A percentile compares a stretch with the other conserved stretches of the same genome.
Conservation (phyloP, 2,329 filamentous ascomycete species). For the Beauveria bassiana region DNA sequence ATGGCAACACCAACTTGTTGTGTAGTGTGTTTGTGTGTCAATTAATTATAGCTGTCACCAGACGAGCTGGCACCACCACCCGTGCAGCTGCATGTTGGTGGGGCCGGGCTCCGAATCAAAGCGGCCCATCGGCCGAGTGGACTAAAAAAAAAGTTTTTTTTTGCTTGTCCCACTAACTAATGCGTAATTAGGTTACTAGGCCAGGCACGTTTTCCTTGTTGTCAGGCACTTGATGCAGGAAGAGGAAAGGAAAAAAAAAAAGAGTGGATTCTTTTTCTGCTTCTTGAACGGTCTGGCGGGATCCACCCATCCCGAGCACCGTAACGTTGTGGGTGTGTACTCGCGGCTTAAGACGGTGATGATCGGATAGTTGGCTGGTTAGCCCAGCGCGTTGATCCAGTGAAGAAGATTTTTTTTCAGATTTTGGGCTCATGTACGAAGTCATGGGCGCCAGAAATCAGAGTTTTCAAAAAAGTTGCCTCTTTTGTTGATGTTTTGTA, state of each 20-base stretch:
- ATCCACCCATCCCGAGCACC: neutral
- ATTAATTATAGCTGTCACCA: too few relatives aligned
- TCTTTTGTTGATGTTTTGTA: neutral
- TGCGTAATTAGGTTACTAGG: too few relatives aligned
- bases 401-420: constrained; percentile 5
- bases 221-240: neutral
- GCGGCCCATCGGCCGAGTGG: constrained; percentile 1
- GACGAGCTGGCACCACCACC: neutral
- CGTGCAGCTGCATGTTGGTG: neutral
- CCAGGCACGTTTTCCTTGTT: constrained; percentile 1
- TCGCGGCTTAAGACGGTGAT: constrained; percentile 10
- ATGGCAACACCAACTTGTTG: neutral
- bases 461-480: neutral
- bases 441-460: too few relatives aligned
- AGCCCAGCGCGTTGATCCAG: neutral
- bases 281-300: neutral
- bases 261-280: neutral
- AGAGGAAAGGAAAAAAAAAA: neutral
- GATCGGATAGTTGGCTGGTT: neutral
- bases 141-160: neutral
- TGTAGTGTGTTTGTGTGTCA: too few relatives aligned
- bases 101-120: neutral
- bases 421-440: neutral
- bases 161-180: too few relatives aligned
- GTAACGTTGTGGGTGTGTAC: neutral